Base-by-base conservation (phyloP, 2,329 filamentous ascomycete species). In the Chaetomium sp. region DNA sequence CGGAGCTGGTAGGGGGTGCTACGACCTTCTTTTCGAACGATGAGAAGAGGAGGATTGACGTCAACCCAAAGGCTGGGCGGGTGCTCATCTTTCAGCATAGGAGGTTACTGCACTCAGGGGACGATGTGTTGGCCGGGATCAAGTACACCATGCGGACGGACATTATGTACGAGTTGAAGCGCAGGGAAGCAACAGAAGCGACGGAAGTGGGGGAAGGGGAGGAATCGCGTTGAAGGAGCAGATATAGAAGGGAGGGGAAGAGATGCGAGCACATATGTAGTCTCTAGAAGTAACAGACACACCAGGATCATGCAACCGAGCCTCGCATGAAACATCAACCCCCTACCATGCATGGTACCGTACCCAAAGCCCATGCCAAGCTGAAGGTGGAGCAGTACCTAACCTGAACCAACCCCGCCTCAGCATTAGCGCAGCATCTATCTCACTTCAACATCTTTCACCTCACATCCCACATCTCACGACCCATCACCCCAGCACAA, bases 61-160 rank as follows among this genome's bases (percentile, higher is more conserved):
- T 87, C 1, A 76, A 86, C 65, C 83, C 85, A 16, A 85, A 82
- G 68, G 78, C 80, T 0, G 85, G 85, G 1, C 78, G 84, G n/a
- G 82, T 87, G 1, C 74, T 88, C 42, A 81, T 88, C 56, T 88
- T 88, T 68, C 85, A 88, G 72, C 85, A 88, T 67, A 69, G 71
- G 1, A 69, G 77, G 2, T 73, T 87, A 9, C 74, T 78, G 21
- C 85, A 88, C 69, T 81, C 81, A 38, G 85, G 85, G 0, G 83
- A 83, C 62, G 75, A 79, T 25, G 85, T 88, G 0, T 68, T 74
- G 9, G 70, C 72, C 16, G 85, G 85, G 0, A 75, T 75, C 4
- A 88, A 88, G 77, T 86, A 83, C 69, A 85, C 83, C 5, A 78
- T 87, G 75, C 76, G 85, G 66, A 83, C 80, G 16, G 84, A 87